Percentiles rank a stretch among this genome's conserved stretches.
These are phyloP conservation scores for Zymoseptoria brevis DNA, from an alignment of 2,329 filamentous ascomycete genomes.

Conservation along the genomic window DNA sequence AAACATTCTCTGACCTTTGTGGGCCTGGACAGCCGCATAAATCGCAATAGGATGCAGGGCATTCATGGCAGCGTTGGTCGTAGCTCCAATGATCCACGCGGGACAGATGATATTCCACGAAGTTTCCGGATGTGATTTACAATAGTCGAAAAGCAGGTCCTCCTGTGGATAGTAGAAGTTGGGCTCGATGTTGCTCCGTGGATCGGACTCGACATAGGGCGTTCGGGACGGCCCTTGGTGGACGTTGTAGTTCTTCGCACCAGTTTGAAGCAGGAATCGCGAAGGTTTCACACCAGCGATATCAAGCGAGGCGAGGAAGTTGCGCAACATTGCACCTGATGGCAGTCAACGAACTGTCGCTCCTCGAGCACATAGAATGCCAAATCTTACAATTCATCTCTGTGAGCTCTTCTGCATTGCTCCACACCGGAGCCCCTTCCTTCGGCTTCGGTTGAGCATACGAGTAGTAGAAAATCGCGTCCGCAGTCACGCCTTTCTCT, in stretches of 20 bases:
- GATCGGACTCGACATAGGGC: conserved; percentile 42
- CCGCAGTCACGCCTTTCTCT: conserved; percentile 29
- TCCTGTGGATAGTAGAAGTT: conserved; percentile 53
- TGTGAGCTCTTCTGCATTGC: conserved; percentile 43
- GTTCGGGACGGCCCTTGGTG: conserved; percentile 39
- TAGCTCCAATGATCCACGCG: conserved; percentile 40
- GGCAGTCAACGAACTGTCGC: conserved; percentile 7
- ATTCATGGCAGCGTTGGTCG: conserved; percentile 46
- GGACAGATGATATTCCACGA: conserved; percentile 44
- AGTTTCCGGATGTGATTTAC: conserved; percentile 27
- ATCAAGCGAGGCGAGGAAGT: conserved; percentile 41
- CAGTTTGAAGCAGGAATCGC: conserved; percentile 44
- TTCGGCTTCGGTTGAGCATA: conserved; percentile 45
- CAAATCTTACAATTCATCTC: conserved; percentile 39
- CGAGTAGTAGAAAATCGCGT: conserved; percentile 48
- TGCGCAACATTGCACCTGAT: conserved; percentile 39
- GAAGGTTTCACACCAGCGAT: conserved; percentile 37
- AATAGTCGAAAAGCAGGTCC: conserved; percentile 41
- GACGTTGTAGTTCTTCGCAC: conserved; percentile 46
- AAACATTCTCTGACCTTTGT: conserved; percentile 34
- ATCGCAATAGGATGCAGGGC: conserved; percentile 41
- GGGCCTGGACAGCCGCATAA: conserved; percentile 42
- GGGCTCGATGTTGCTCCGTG: conserved; percentile 36
- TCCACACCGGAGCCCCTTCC: conserved; percentile 39
- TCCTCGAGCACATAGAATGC: conserved; percentile 10